These are phyloP conservation scores for Russula sp. DNA, from an alignment of 768 basidiomycete genomes.

Conservation along the genomic window DNA sequence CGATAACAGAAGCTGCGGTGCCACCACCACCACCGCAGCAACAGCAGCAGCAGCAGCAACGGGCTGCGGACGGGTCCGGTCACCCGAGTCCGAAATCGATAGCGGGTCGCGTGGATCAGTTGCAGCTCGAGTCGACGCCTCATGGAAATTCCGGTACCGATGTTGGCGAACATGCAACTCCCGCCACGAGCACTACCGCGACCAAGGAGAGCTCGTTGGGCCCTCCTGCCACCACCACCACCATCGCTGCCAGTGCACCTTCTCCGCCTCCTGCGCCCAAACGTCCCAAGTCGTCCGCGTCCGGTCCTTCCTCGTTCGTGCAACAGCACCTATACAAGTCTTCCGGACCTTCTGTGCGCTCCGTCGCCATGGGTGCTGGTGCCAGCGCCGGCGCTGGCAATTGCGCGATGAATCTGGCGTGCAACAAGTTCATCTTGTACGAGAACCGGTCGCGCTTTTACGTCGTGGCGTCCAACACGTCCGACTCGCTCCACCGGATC, in stretches of 20 bases:
- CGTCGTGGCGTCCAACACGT: slow-evolving; percentile 85
- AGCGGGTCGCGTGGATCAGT: neutral
- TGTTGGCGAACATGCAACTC: neutral
- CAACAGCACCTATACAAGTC: neutral
- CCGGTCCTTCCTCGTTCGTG: neutral
- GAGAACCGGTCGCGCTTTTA: slow-evolving; percentile 90
- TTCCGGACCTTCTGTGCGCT: neutral
- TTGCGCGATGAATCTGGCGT: slow-evolving; percentile 24
- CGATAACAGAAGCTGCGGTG: too few species aligned
- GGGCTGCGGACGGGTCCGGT: neutral
- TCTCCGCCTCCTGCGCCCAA: neutral
- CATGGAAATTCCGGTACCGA: neutral
- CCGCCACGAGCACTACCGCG: neutral
- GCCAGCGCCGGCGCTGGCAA: neutral
- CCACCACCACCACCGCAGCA: neutral
- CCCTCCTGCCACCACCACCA: neutral
- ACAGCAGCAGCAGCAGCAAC: neutral
- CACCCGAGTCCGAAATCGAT: neutral
- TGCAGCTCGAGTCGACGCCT: neutral
- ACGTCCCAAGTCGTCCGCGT: neutral
- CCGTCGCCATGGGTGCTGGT: neutral
- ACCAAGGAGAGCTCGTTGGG: neutral
- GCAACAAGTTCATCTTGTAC: slow-evolving; percentile 88
- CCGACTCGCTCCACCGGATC: slow-evolving; percentile 83
- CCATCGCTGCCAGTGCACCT: neutral